These are phyloP conservation scores for Kazachstania bromeliacearum DNA, from an alignment of 805 yeast genomes.

Conservation along the genomic window DNA sequence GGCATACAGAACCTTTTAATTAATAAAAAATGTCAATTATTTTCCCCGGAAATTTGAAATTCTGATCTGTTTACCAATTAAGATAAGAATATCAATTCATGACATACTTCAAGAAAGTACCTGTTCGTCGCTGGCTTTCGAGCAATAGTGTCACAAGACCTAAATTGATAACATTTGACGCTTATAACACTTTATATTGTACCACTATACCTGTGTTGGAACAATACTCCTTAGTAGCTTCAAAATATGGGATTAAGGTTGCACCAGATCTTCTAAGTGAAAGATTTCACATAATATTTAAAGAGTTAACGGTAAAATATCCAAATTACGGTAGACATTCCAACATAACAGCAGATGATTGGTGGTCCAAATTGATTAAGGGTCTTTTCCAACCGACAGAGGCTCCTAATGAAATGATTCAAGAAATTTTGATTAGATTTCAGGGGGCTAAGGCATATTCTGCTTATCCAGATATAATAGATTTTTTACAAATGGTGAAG, in stretches of 20 bases:
- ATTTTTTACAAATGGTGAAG: slow-evolving; percentile 32
- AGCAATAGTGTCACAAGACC: slow-evolving; percentile 25
- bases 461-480: slow-evolving; percentile 45
- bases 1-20: too few relatives aligned
- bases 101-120: slow-evolving; percentile 13
- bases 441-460: slow-evolving; percentile 43
- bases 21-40: too few relatives aligned
- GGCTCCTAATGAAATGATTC: slow-evolving; percentile 33
- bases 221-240: slow-evolving; percentile 45
- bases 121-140: slow-evolving; percentile 8
- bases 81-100: too few relatives aligned
- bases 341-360: slow-evolving; percentile 30
- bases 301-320: slow-evolving; percentile 29
- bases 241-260: slow-evolving; percentile 34
- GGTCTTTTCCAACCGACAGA: slow-evolving; percentile 32
- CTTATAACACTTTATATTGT: slow-evolving; percentile 55
- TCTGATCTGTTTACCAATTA: too few relatives aligned
- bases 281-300: slow-evolving; percentile 29
- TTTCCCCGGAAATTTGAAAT: too few relatives aligned
- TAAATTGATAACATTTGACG: slow-evolving; percentile 52
- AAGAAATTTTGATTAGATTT: slow-evolving; percentile 40
- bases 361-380: slow-evolving; percentile 52
- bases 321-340: slow-evolving; percentile 56
- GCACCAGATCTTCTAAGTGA: slow-evolving; percentile 20
- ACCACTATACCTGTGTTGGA: slow-evolving; percentile 45